These are phyloP conservation scores for Saccharomycopsis sp. DNA, from an alignment of 805 yeast genomes.

Conservation along the genomic window DNA sequence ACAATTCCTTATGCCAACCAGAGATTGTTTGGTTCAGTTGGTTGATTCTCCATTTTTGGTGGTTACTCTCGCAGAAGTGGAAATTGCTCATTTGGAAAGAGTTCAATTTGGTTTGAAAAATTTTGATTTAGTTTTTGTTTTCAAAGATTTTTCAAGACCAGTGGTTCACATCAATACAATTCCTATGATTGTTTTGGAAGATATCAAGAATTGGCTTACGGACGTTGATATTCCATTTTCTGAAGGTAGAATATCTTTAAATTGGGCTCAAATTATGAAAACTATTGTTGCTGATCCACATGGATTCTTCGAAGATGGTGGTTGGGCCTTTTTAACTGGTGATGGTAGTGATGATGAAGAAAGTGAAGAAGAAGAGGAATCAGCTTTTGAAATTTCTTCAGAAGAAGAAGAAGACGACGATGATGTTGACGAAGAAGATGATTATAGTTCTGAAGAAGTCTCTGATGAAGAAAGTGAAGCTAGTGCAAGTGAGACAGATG, in stretches of 20 bases:
- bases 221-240: slow-evolving; percentile 93
- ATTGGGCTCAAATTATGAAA: slow-evolving; percentile 94
- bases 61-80: slow-evolving; percentile 83
- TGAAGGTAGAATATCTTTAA: slow-evolving; percentile 91
- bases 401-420: slow-evolving; percentile 56
- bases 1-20: slow-evolving; percentile 90
- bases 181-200: slow-evolving; percentile 86
- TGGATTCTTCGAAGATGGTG: slow-evolving; percentile 89
- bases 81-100: slow-evolving; percentile 91
- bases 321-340: slow-evolving; percentile 90
- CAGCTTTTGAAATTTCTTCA: slow-evolving; percentile 50
- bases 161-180: slow-evolving; percentile 91
- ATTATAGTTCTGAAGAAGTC: slow-evolving; percentile 29
- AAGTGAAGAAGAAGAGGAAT: slow-evolving; percentile 61
- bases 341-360: slow-evolving; percentile 72
- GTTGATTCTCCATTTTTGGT: slow-evolving; percentile 94
- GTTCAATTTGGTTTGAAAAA: slow-evolving; percentile 95
- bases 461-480: slow-evolving; percentile 30
- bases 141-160: slow-evolving; percentile 79
- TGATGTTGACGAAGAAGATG: slow-evolving; percentile 57
- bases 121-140: slow-evolving; percentile 93
- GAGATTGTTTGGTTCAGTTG: slow-evolving; percentile 91
- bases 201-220: slow-evolving; percentile 93
- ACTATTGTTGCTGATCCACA: slow-evolving; percentile 87
- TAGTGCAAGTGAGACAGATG: slow-evolving; percentile 25